phyloP scores from a whole-genome alignment of 2,329 filamentous ascomycete genomes.

The Paecilomyces fulvus region DNA sequence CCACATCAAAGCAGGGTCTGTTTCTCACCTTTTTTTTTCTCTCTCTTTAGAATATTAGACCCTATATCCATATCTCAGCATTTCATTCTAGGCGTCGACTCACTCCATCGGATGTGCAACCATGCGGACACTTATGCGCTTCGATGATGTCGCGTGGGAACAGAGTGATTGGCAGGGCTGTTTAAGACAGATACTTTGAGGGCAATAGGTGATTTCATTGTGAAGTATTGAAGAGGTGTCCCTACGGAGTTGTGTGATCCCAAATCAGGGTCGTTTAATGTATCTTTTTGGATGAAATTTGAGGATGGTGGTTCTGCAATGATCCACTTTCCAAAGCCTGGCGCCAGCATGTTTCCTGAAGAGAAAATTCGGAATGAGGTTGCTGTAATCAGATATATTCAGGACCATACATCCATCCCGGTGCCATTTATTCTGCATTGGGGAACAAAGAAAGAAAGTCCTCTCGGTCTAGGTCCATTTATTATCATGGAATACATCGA shows the following conservation, averaged over 20 bases:
- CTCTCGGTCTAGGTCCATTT: constrained; percentile 14
- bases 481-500: constrained; percentile 19
- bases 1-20: too few species aligned
- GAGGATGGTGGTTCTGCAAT: constrained; percentile 8
- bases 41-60: too few species aligned
- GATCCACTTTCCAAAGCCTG: constrained; percentile 13
- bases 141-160: constrained; percentile 11
- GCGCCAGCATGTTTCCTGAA: constrained; percentile 14
- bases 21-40: too few species aligned
- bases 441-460: constrained; percentile 5
- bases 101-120: too few species aligned
- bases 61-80: too few species aligned
- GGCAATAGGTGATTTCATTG: constrained; percentile 8
- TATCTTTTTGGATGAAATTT: constrained; percentile 13
- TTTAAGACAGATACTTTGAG: constrained; percentile 4
- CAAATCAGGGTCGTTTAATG: constrained; percentile 10
- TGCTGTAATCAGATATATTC: constrained; percentile 9
- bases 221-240: constrained; percentile 7
- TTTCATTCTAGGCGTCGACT: too few species aligned
- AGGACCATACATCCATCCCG: constrained; percentile 10
- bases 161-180: constrained; percentile 4
- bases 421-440: constrained; percentile 8
- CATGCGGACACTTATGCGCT: constrained; percentile 5
- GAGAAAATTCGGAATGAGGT: constrained; percentile 26
- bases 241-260: constrained; percentile 5